These are phyloP conservation scores for Avena eriantha DNA, from an alignment of 176 grass and related monocot species.

Conservation along the genomic window DNA sequence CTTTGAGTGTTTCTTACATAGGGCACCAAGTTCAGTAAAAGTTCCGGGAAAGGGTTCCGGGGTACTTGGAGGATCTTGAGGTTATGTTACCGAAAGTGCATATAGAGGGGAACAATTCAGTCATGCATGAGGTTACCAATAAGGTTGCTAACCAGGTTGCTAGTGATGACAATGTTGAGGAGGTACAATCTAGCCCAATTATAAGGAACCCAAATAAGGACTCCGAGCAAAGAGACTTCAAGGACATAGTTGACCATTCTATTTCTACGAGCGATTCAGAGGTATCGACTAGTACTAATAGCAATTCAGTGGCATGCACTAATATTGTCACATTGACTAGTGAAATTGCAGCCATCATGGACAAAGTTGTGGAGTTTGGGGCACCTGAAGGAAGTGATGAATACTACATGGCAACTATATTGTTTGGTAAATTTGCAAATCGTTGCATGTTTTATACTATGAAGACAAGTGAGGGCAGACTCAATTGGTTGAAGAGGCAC, in stretches of 20 bases:
- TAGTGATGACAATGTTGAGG: background rate
- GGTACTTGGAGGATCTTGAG: background rate
- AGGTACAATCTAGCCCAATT: background rate
- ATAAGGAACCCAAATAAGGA: background rate
- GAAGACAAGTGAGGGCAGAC: background rate
- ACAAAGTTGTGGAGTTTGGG: constrained; percentile 9
- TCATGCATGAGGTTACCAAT: background rate
- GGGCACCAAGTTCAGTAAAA: background rate
- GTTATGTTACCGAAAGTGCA: background rate
- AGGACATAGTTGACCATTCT: background rate
- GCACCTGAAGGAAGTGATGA: background rate
- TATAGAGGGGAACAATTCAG: background rate
- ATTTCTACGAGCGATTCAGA: background rate
- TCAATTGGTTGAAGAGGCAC: constrained; percentile 10
- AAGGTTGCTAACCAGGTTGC: background rate
- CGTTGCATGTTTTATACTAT: constrained; percentile 11
- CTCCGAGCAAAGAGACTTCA: background rate
- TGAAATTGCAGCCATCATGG: constrained; percentile 13
- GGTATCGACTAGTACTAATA: background rate
- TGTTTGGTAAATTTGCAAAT: background rate
- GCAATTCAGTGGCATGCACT: background rate
- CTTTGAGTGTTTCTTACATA: background rate
- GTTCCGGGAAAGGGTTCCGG: background rate
- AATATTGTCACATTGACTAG: background rate
- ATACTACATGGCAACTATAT: constrained; percentile 5